Evolutionary conservation across 345 rosid species (phyloP).

Genomic region (Moricandia moricandioides): DNA sequence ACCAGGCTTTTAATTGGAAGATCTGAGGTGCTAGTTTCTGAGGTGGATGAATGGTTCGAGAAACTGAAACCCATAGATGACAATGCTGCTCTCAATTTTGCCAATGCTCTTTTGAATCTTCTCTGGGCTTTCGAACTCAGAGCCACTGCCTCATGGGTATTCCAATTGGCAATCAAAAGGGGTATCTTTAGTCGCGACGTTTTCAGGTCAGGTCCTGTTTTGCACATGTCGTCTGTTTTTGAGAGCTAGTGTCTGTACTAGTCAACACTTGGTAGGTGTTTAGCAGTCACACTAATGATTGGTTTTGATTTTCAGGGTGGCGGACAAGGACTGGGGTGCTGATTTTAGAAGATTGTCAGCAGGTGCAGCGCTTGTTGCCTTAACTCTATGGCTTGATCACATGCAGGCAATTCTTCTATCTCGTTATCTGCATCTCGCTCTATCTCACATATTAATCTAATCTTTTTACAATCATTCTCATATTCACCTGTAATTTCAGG

Average conservation of each 20-base stretch:
- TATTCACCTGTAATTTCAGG: conserved; percentile 42
- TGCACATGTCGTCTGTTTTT: not conserved
- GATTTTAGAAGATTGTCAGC: conserved; percentile 91
- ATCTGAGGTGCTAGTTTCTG: conserved; percentile 55
- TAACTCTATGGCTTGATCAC: conserved; percentile 90
- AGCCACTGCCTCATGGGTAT: conserved; percentile 91
- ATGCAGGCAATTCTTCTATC: conserved; percentile 68
- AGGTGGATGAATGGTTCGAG: conserved; percentile 65
- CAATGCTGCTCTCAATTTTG: conserved; percentile 83
- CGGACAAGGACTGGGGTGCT: conserved; percentile 95
- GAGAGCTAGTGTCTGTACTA: not conserved
- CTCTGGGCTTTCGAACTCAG: conserved; percentile 93
- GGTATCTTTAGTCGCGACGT: conserved; percentile 64
- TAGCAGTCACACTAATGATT: conserved; percentile 1
- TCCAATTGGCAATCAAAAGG: conserved; percentile 76
- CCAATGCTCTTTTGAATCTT: conserved; percentile 79
- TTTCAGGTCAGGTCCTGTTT: conserved; percentile 57
- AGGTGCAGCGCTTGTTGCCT: conserved; percentile 93
- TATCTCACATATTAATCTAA: not conserved
- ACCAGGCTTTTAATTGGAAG: conserved; percentile 69
- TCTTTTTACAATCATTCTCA: conserved; percentile 6
- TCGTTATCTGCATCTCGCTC: not conserved
- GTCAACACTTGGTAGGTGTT: conserved; percentile 6
- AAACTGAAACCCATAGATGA: conserved; percentile 66
- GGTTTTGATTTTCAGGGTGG: conserved; percentile 59